These are phyloP conservation scores for Clohesyomyces aquaticus DNA, from an alignment of 495 filamentous ascomycete genomes.

Conservation along the genomic window DNA sequence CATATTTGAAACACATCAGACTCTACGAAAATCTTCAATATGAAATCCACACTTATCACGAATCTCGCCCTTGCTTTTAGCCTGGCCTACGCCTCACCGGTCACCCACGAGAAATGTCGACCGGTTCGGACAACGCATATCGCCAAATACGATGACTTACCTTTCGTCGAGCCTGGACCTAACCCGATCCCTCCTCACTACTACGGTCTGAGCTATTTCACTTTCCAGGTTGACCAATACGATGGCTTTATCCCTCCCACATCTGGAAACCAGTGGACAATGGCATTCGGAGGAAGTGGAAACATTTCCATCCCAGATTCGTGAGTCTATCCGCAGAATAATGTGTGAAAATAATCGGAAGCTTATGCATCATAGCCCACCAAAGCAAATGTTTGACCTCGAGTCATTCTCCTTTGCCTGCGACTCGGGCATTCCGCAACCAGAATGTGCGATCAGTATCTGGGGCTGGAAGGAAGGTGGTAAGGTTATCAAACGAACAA, in stretches of 20 bases:
- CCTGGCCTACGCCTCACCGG: not conserved
- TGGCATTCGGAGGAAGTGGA: conserved; percentile 37
- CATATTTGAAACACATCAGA: too few species aligned
- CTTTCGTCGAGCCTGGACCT: conserved; percentile 13
- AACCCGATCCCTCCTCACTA: conserved; percentile 30
- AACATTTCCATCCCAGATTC: conserved; percentile 18
- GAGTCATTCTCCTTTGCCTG: conserved; percentile 36
- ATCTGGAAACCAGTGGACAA: conserved; percentile 28
- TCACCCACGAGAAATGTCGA: conserved; percentile 9
- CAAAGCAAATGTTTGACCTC: conserved; percentile 19
- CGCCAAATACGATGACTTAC: conserved; percentile 30
- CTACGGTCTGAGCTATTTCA: conserved; percentile 27
- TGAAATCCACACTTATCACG: too few species aligned
- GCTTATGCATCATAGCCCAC: conserved; percentile 1
- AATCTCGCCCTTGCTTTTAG: too few species aligned
- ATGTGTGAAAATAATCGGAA: not conserved
- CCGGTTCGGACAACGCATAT: conserved; percentile 12
- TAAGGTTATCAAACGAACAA: conserved; percentile 15
- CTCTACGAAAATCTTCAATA: too few species aligned
- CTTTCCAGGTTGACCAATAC: conserved; percentile 35
- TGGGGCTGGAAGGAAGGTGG: conserved; percentile 24
- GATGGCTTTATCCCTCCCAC: conserved; percentile 32
- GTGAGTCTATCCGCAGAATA: not conserved
- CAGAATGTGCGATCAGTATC: conserved; percentile 36
- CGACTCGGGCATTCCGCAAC: conserved; percentile 29